Conservation (phyloP, 1,284 basidiomycete genomes). For the Pseudozyma sp. region DNA sequence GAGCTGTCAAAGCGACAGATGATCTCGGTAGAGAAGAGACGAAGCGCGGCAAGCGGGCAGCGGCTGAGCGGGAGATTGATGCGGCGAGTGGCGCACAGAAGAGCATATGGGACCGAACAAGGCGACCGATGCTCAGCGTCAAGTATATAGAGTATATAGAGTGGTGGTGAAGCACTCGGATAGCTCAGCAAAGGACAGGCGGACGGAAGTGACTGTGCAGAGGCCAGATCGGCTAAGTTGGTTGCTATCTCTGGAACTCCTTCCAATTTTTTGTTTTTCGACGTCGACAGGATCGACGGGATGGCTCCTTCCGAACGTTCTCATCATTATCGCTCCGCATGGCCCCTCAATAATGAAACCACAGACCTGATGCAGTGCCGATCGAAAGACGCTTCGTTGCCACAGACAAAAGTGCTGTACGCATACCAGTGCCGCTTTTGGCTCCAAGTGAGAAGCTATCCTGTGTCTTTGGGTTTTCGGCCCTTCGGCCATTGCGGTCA, state of each 20-base stretch:
- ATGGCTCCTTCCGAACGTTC: constrained; percentile 2
- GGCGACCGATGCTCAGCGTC: background rate
- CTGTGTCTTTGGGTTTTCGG: constrained; percentile 11
- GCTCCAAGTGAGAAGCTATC: no score
- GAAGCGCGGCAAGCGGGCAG: constrained; percentile 10
- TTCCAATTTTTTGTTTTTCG: background rate
- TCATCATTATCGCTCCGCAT: no score
- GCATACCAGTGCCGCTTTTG: no score
- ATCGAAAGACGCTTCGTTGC: no score
- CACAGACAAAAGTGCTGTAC: no score
- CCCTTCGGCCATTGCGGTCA: constrained; percentile 36
- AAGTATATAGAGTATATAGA: constrained; percentile 1
- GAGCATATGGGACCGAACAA: constrained; percentile 26
- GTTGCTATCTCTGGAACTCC: background rate
- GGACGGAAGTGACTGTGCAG: no score
- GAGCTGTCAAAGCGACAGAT: background rate
- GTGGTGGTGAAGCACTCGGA: background rate
- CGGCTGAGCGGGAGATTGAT: constrained; percentile 7
- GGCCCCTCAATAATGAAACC: background rate
- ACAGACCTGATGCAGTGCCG: no score
- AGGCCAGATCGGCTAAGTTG: background rate
- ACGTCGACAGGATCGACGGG: background rate
- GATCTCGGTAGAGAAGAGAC: constrained; percentile 4
- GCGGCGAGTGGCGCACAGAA: constrained; percentile 12
- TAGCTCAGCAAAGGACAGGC: background rate